These are phyloP conservation scores for Astrothelium macrocarpum DNA, from an alignment of 495 filamentous ascomycete genomes.

Conservation along the genomic window DNA sequence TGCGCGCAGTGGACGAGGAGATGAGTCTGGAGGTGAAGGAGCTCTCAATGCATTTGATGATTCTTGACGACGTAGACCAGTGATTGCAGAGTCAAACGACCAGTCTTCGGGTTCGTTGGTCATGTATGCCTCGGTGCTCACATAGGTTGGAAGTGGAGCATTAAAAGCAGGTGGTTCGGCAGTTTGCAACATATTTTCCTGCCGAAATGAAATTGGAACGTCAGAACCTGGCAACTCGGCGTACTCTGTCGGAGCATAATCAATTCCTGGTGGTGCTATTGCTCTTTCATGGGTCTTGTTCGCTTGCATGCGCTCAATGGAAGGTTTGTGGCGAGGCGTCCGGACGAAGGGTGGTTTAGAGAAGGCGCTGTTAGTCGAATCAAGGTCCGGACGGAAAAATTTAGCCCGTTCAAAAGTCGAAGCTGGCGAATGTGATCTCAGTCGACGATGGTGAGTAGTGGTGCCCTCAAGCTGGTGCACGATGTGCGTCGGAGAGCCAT, in stretches of 20 bases:
- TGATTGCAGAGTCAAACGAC: background rate
- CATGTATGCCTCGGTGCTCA: background rate
- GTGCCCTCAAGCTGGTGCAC: background rate
- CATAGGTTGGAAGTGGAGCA: background rate
- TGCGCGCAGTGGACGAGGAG: background rate
- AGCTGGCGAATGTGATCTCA: background rate
- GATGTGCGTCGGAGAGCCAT: slow-evolving; percentile 1
- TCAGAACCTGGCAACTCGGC: slow-evolving; percentile 3
- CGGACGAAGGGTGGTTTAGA: background rate
- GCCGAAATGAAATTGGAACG: background rate
- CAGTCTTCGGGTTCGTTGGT: background rate
- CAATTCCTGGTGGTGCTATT: background rate
- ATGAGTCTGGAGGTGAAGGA: background rate
- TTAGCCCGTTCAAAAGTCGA: background rate
- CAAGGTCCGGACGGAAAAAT: background rate
- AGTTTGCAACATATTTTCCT: background rate
- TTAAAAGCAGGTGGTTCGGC: background rate
- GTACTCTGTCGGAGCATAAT: background rate
- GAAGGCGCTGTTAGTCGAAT: background rate
- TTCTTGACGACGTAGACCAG: background rate
- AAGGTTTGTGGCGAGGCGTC: background rate
- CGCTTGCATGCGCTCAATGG: background rate
- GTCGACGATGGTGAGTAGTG: background rate
- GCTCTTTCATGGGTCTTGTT: background rate
- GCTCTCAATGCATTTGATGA: background rate